phyloP scores from a whole-genome alignment of 2,329 filamentous ascomycete species.

The Cryphonectria parasitica region DNA sequence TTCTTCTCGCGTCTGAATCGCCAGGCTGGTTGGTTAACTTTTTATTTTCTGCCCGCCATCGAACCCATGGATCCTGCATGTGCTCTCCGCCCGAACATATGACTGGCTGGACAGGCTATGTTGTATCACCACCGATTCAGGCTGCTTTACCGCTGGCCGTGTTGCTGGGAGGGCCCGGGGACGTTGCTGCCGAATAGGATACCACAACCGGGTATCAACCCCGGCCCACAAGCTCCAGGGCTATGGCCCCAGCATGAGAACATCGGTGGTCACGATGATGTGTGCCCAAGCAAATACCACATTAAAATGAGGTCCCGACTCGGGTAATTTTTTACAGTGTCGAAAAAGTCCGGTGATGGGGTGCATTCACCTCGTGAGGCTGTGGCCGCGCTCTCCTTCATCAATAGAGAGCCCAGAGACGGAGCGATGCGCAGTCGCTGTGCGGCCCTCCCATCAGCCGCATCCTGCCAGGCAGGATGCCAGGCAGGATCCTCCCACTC shows the following conservation, averaged over 20 bases:
- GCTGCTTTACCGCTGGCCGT: slow-evolving; percentile 5
- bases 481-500: neutral
- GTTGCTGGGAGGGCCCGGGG: neutral
- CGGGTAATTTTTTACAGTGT: neutral
- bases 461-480: neutral
- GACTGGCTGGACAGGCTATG: neutral
- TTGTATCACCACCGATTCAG: neutral
- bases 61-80: neutral
- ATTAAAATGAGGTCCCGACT: neutral
- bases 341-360: neutral
- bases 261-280: neutral
- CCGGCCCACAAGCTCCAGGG: slow-evolving; percentile 2
- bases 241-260: neutral
- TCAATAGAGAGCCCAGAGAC: neutral
- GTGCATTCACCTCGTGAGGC: neutral
- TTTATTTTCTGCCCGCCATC: neutral
- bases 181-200: slow-evolving; percentile 6
- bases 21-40: neutral
- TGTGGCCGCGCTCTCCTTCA: neutral
- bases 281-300: neutral
- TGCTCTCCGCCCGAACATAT: slow-evolving; percentile 1
- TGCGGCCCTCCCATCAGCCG: neutral
- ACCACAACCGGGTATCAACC: slow-evolving; percentile 12
- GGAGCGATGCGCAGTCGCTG: neutral
- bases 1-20: neutral